phyloP scores from a whole-genome alignment of 78 protist genomes.

The Paratrimastix pyriformis region DNA sequence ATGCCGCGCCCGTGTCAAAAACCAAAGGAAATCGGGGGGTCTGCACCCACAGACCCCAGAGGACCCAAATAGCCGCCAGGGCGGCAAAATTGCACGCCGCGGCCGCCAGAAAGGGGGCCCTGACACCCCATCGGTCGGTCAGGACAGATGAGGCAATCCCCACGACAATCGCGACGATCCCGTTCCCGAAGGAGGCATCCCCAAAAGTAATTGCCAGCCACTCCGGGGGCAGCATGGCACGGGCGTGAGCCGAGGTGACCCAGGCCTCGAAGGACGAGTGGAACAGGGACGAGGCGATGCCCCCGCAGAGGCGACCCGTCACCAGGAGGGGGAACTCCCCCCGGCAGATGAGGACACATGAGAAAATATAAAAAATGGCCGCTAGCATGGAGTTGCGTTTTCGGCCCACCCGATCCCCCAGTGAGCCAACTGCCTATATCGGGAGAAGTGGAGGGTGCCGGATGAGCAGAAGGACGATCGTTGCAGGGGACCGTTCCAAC shows the following conservation, averaged over 20 bases:
- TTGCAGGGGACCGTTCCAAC: neutral
- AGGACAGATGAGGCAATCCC: slow-evolving; percentile 58
- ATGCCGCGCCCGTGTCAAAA: too few relatives aligned
- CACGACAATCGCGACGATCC: neutral
- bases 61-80: too few relatives aligned
- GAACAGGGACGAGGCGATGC: neutral
- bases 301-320: neutral
- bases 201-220: neutral
- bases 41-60: too few relatives aligned
- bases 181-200: neutral
- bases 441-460: too few relatives aligned
- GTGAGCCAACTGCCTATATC: neutral
- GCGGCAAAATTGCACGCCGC: too few relatives aligned
- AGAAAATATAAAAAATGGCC: neutral
- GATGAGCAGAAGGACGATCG: too few relatives aligned
- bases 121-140: slow-evolving; percentile 18
- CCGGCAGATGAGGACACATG: too few relatives aligned
- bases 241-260: neutral
- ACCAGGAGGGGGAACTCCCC: neutral
- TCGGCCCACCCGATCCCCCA: neutral
- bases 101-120: too few relatives aligned
- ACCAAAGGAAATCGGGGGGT: too few relatives aligned
- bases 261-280: slow-evolving; percentile 1
- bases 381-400: neutral
- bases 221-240: neutral